A percentile compares a stretch with the other conserved stretches of the same genome.
Evolutionary conservation across 257 asterid genomes (phyloP).

Genomic region (Craterostigma plantagineum): DNA sequence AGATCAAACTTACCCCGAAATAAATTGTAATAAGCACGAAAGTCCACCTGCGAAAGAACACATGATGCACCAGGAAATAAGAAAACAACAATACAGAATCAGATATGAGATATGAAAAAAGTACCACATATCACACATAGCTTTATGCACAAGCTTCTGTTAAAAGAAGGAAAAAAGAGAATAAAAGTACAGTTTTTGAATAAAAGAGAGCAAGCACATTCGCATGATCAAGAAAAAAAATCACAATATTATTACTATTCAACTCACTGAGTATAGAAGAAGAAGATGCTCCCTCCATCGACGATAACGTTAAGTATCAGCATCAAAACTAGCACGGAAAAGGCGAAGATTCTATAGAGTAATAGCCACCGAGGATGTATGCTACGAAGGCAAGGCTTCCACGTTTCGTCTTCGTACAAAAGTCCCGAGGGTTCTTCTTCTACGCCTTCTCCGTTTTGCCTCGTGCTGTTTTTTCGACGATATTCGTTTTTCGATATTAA

Average conservation of each 20-base stretch:
- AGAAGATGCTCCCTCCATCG: constrained; percentile 61
- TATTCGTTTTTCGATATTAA: constrained; percentile 58
- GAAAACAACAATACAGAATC: not conserved
- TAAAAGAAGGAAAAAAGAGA: not conserved
- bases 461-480: constrained; percentile 10
- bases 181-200: too few relatives aligned
- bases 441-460: constrained; percentile 5
- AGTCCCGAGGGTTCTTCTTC: constrained; percentile 31
- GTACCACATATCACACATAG: not conserved
- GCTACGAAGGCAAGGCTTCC: constrained; percentile 67
- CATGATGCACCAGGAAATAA: not conserved
- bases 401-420: constrained; percentile 67
- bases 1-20: constrained; percentile 66
- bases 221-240: too few relatives aligned
- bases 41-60: constrained; percentile 56
- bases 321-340: constrained; percentile 58
- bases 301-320: constrained; percentile 43
- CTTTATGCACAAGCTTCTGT: not conserved
- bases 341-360: constrained; percentile 45
- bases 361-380: constrained; percentile 86
- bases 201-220: too few relatives aligned
- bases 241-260: not conserved
- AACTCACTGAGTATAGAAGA: constrained; percentile 87
- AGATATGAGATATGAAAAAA: constrained; percentile 1
- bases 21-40: constrained; percentile 58